Evolutionary conservation across 176 grass and related monocot genomes (phyloP).

Genomic region (Carex parvula): DNA sequence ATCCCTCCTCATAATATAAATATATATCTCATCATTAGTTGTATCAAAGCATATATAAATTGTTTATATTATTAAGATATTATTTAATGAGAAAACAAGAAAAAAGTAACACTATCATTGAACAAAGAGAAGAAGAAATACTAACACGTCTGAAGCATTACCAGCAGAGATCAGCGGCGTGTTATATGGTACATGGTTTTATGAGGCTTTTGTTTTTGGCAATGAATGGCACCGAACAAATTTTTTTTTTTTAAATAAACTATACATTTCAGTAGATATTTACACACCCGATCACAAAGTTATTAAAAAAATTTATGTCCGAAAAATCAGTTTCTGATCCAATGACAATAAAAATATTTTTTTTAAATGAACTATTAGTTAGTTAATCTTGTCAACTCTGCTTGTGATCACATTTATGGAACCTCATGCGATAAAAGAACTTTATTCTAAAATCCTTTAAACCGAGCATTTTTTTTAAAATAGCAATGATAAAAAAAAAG

Average conservation of each 20-base stretch:
- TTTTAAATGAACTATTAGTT: too few relatives aligned
- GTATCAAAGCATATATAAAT: neutral
- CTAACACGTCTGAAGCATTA: conserved; percentile 27
- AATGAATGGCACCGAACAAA: neutral
- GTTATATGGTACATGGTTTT: neutral
- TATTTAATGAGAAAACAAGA: neutral
- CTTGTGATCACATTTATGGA: too few relatives aligned
- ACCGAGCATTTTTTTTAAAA: too few relatives aligned
- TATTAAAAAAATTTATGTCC: too few relatives aligned
- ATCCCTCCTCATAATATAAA: neutral
- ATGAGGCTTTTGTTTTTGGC: neutral
- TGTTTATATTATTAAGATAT: neutral
- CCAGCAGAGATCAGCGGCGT: conserved; percentile 2
- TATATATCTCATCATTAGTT: neutral
- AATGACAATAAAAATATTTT: too few relatives aligned
- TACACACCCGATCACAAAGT: too few relatives aligned
- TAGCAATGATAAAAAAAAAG: too few relatives aligned
- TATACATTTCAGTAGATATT: neutral
- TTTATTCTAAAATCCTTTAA: too few relatives aligned
- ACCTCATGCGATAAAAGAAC: too few relatives aligned
- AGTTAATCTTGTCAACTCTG: too few relatives aligned
- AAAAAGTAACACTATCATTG: neutral
- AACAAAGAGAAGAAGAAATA: neutral
- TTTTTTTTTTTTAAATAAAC: neutral
- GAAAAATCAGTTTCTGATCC: too few relatives aligned